Evolutionary conservation across 2,329 filamentous ascomycete genomes (phyloP), one percentile per base, ranked within the genome.

Genomic region (Venturia aucupariae): DNA sequence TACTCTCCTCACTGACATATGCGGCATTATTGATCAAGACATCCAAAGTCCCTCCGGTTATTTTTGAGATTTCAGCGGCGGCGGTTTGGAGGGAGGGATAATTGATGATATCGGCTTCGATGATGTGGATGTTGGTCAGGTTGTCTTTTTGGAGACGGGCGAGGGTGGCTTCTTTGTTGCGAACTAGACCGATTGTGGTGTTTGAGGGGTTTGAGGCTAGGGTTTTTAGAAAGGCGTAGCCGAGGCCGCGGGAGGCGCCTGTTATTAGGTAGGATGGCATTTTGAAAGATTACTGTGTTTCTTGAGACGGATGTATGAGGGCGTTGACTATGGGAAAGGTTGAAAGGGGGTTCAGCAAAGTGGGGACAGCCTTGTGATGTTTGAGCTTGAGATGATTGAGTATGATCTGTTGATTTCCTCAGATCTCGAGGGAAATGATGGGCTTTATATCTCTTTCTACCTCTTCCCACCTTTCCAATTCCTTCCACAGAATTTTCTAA

Each of bases 41-140:
- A 59, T 75, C 74, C 3, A 75, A 66, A 35, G 38, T 65, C 8
- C 69, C 69, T 15, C 67, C 67, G 13, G 70, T 72, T 42, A 72
- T 66, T 13, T 68, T 69, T 10, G 69, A 60, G 5, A 65, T 64
- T 41, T 71, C 66, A 1, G 62, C 51, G 8, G 66, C 70, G 39
- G 70, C 71, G 60, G 55, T 39, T 71, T 79, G 74, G 17, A 83
- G 70, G 1, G 73, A 70, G 3, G 71, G 69, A 60, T 75, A 72
- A 66, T 78, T 71, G 11, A 71, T 27, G 42, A 83, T 68, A 64
- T 84, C 80, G 19, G 71, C 81, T 24, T 78, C 67, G 24, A 84
- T 30, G 65, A 83, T 73, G 65, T 78, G 75, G 59, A 84, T 71
- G 60, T 83, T 82, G 46, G 60, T 64, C 51, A 68, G 64, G 59